Evolutionary conservation across 805 yeast genomes (phyloP).

Genomic region (Ogataea pignaliae): DNA sequence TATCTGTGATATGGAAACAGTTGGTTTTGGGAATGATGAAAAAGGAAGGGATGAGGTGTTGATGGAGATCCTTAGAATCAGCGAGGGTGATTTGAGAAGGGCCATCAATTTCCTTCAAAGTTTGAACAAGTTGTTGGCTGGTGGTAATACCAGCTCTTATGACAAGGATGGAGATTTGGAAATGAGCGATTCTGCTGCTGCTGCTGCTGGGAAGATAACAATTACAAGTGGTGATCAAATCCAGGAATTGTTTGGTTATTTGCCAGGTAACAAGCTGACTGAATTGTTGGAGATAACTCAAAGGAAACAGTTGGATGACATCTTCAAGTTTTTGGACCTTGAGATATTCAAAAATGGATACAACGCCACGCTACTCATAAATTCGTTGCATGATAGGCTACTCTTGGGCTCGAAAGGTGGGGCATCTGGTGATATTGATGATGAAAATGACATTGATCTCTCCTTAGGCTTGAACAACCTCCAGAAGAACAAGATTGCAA

Average conservation of each 20-base stretch:
- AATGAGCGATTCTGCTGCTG: conserved; percentile 15
- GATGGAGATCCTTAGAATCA: conserved; percentile 59
- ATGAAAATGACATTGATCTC: conserved; percentile 28
- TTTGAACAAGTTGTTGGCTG: conserved; percentile 53
- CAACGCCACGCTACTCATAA: conserved; percentile 27
- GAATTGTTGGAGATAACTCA: conserved; percentile 17
- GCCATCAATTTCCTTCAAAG: conserved; percentile 90
- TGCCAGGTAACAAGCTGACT: conserved; percentile 20
- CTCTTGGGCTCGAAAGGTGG: conserved; percentile 18
- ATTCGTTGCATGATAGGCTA: conserved; percentile 29
- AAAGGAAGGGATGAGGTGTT: conserved; percentile 41
- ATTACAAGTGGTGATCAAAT: conserved; percentile 12
- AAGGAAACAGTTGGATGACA: conserved; percentile 18
- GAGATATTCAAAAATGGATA: conserved; percentile 30
- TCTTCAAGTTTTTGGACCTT: conserved; percentile 23
- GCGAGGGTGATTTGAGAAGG: conserved; percentile 88
- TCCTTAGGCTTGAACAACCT: conserved; percentile 51
- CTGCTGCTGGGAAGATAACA: conserved; percentile 4
- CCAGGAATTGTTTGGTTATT: conserved; percentile 31
- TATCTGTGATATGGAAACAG: conserved; percentile 48
- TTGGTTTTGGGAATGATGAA: conserved; percentile 39
- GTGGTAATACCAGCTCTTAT: not conserved
- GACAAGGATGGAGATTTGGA: conserved; percentile 32
- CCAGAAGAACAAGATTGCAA: conserved; percentile 63
- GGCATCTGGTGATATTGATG: conserved; percentile 22